Base-by-base conservation (phyloP, 148 eudicot genomes). In the Nyssa sinensis region DNA sequence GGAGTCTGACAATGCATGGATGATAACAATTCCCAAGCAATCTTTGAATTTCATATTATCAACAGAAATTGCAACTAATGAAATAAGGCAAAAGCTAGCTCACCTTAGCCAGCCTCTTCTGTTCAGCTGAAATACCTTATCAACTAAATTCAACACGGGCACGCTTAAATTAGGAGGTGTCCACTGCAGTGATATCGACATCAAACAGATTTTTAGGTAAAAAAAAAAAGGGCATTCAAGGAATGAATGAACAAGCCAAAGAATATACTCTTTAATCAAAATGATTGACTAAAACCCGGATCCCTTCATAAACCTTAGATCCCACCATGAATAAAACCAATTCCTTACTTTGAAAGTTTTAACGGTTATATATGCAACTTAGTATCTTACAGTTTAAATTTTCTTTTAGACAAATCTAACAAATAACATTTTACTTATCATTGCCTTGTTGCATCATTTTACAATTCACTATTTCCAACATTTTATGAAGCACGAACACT, bases 71-170 rank as follows among this genome's bases (percentile, higher is more conserved):
- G 58, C 25, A 72, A 37, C 33, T 19, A 62, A 61, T 61, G 71
- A 76, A 69, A 19, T 29, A 34, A 23, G 24, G 60, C 35, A 66
- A 69, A n/a, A 73, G 28, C 9, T 25, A 27, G 28, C 80, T 67
- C 80, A 95, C 99, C 99, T 95, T 78, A 95, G 83, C 99, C 99
- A 95, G 68, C 99, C 99, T 82, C 97, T 91, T 84, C 86, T 88
- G 51, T 92, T 92, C 72, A 95, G 96, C 83, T 95, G 97, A 88
- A 95, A 95, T 66, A 92, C 82, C 39, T 89, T 95, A 80, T 95
- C 99, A 62, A 95, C 99, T 79, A 95, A 82, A 77, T 95, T 92
- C 84, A 95, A 77, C 79, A 93, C 80, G 44, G 99, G 97, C 71
- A 92, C 88, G 60, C 88, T 87, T 64, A 95, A 82, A 78, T 95